Evolutionary conservation across 257 asterid species (phyloP), one percentile per base, ranked within the genome.

Genomic region (Primulina tabacum): DNA sequence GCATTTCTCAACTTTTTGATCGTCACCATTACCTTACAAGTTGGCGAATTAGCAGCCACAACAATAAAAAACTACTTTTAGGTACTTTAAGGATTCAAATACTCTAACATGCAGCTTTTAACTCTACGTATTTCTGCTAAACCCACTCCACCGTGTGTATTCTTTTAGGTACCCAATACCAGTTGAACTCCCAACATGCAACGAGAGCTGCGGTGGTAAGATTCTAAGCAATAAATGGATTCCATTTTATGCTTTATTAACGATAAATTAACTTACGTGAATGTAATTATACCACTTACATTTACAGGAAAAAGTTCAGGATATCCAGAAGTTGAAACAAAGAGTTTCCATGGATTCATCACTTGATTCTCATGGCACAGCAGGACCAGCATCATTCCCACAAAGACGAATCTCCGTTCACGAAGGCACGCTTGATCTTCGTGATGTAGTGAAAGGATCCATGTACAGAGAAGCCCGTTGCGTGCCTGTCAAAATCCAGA

Each of bases 401-500:
- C 65, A 43, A 26, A 72, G 69, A 62, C 82, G 68, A 61, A 75
- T 17, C 61, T 81, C 63, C 28, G 58, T 67, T 59, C 80, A 73
- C 14, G 86, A 83, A 62, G 78, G 70, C 78, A 81, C 77, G 67
- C 82, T 67, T 62, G 96, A 86, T 71, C 75, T 87, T 47, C 87
- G 88, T 24, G 91, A 86, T 73, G 86, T 85, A 24, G 95, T 86
- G 67, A 91, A 89, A 87, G 90, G 89, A 71, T 89, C 96, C 1
- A 87, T 87, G 95, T 75, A 80, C 77, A 85, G 97, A 80, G 95
- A 89, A 85, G 86, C 80, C 68, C 92, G 91, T 18, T 71, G 78
- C 34, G 26, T 91, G 81, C 76, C 83, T 14, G 83, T 89, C 78
- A 89, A 89, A 76, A 71, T 81, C 70, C 69, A 56, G 61, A 69